Evolutionary conservation across 441 rosid species (phyloP).

Genomic region (Syzygium syzygioides): DNA sequence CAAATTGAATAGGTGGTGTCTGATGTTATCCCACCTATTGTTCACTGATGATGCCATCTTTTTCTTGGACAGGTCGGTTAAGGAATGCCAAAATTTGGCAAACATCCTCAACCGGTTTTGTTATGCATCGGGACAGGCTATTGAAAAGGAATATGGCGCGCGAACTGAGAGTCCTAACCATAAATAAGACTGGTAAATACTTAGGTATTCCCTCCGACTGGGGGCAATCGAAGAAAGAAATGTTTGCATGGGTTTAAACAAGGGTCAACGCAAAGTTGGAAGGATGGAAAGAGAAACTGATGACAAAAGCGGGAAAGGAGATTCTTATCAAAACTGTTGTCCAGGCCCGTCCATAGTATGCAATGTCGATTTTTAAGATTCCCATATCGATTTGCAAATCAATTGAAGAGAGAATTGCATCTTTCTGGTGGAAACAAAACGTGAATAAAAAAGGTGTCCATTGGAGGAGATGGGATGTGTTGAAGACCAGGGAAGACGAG

Average conservation of each 20-base stretch:
- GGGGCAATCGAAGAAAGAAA: neutral
- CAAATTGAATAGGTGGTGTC: too few relatives aligned
- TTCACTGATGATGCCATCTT: too few relatives aligned
- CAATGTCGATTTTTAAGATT: neutral
- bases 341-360: neutral
- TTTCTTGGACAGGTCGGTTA: too few relatives aligned
- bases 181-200: too few relatives aligned
- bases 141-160: too few relatives aligned
- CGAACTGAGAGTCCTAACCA: too few relatives aligned
- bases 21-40: too few relatives aligned
- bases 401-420: neutral
- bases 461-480: neutral
- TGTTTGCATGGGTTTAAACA: neutral
- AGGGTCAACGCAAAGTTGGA: neutral
- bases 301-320: neutral
- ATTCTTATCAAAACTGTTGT: too few relatives aligned
- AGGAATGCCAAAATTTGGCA: too few relatives aligned
- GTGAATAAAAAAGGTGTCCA: fast-evolving
- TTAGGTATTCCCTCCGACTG: too few relatives aligned
- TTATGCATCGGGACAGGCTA: too few relatives aligned
- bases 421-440: neutral
- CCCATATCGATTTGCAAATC: neutral
- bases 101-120: too few relatives aligned
- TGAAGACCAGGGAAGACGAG: neutral
- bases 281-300: neutral